These are phyloP conservation scores for Botrytis fabae DNA, from an alignment of 2,329 filamentous ascomycete species.

Conservation along the genomic window DNA sequence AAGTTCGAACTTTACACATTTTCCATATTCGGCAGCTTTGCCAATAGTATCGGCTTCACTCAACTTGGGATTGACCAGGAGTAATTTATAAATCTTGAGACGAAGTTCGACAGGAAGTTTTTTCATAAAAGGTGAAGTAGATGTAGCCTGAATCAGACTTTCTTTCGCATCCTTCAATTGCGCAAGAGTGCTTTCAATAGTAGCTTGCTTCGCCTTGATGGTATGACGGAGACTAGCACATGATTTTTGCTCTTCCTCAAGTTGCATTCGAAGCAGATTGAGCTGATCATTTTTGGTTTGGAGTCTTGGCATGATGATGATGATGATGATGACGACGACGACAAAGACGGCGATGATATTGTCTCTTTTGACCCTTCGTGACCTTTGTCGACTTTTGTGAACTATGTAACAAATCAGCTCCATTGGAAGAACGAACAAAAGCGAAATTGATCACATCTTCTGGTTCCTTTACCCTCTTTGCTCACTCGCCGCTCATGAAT, in stretches of 20 bases:
- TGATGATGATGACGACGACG: background rate
- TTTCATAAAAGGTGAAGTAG: conserved; percentile 14
- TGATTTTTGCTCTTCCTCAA: conserved; percentile 5
- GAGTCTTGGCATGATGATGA: conserved; percentile 11
- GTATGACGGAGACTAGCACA: background rate
- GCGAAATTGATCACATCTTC: background rate
- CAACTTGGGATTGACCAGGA: conserved; percentile 22
- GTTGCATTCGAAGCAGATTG: conserved; percentile 15
- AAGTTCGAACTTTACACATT: conserved; percentile 10
- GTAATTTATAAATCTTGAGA: conserved; percentile 21
- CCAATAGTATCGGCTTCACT: conserved; percentile 11
- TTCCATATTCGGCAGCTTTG: background rate
- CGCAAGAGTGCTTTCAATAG: background rate
- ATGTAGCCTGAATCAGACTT: background rate
- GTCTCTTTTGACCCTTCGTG: background rate
- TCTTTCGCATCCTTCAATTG: conserved; percentile 4
- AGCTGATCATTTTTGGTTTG: conserved; percentile 16
- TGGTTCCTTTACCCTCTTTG: background rate
- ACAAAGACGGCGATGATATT: background rate
- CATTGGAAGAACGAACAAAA: no score
- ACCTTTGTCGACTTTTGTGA: background rate
- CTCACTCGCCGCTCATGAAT: background rate
- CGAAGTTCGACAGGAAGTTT: conserved; percentile 23
- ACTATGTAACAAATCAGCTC: background rate
- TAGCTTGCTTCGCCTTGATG: background rate